Conservation (phyloP, 306 rosid species). For the Echinosophora koreensis region DNA sequence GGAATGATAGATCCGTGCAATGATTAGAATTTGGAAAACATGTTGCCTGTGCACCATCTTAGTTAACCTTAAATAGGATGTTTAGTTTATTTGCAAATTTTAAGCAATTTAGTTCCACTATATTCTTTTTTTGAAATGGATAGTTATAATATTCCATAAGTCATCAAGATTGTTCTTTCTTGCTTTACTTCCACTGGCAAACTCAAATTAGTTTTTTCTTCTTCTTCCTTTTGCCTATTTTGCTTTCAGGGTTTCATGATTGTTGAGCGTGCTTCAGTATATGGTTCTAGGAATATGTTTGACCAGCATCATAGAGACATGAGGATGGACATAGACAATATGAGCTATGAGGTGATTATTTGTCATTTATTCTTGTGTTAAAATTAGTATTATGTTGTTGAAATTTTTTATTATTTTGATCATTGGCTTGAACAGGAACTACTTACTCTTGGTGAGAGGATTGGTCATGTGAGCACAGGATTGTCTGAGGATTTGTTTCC, state of each 20-base stretch:
- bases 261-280: constrained; percentile 68
- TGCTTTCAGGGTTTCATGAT: constrained; percentile 73
- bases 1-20: too few relatives aligned
- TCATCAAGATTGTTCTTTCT: constrained; percentile 21
- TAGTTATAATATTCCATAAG: not conserved
- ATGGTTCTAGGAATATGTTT: constrained; percentile 71
- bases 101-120: not conserved
- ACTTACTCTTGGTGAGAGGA: constrained; percentile 85
- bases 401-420: constrained; percentile 16
- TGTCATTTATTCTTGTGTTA: constrained; percentile 15
- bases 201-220: constrained; percentile 22
- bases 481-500: constrained; percentile 66
- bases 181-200: not conserved
- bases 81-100: constrained; percentile 31
- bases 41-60: not conserved
- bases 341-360: constrained; percentile 82
- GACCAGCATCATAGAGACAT: constrained; percentile 92
- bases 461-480: constrained; percentile 84
- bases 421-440: constrained; percentile 67
- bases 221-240: too few relatives aligned
- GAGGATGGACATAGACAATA: constrained; percentile 86
- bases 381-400: not conserved
- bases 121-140: constrained; percentile 9
- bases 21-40: constrained; percentile 28
- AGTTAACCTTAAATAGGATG: constrained; percentile 23